A percentile compares a stretch with the other conserved stretches of the same genome.
Evolutionary conservation across 2,329 filamentous ascomycete species (phyloP).

Genomic region (Apiospora saccharicola): DNA sequence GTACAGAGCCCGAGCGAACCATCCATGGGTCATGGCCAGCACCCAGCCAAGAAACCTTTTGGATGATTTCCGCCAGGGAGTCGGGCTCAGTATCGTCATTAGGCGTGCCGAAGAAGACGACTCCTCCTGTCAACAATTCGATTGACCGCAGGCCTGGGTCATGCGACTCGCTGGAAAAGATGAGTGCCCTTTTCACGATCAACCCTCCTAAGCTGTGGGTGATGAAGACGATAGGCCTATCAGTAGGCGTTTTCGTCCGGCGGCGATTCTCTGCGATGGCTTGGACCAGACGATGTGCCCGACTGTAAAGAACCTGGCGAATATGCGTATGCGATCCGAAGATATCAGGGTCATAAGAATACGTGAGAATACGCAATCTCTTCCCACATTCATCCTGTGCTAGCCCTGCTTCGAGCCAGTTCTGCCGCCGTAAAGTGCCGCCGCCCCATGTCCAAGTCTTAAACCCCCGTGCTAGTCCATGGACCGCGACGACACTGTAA

Average conservation of each 20-base stretch:
- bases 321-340: neutral
- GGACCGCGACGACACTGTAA: conserved; percentile 13
- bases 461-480: conserved; percentile 6
- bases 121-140: neutral
- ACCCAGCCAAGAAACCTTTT: neutral
- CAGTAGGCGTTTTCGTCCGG: neutral
- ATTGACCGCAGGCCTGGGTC: neutral
- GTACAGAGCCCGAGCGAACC: neutral
- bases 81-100: neutral
- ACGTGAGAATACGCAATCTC: neutral
- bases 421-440: neutral
- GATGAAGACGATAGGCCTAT: conserved; percentile 14
- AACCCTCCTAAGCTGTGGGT: neutral
- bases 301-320: conserved; percentile 4
- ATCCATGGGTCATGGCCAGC: neutral
- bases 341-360: conserved; percentile 15
- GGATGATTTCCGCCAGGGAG: neutral
- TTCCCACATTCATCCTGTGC: conserved; percentile 11
- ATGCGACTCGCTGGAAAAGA: conserved; percentile 13
- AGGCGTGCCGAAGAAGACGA: conserved; percentile 17
- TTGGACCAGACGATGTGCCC: neutral
- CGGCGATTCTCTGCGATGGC: neutral
- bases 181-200: conserved; percentile 8
- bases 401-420: conserved; percentile 15
- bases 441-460: conserved; percentile 15